Conservation (phyloP, 2,329 filamentous ascomycete species). For the Chaetothyriales sp. region DNA sequence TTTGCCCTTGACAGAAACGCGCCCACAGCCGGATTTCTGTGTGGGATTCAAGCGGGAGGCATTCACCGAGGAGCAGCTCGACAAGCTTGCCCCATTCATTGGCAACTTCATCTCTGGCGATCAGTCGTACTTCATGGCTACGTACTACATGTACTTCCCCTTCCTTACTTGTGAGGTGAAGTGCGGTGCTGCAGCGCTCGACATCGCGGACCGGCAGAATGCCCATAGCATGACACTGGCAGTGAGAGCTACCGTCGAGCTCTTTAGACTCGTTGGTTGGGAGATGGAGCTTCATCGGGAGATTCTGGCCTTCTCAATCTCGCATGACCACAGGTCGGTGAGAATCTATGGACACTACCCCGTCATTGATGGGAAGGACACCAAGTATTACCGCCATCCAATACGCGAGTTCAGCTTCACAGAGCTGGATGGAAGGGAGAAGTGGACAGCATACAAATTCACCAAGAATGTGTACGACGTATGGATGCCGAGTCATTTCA, state of each 20-base stretch:
- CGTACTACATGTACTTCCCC: slow-evolving; percentile 35
- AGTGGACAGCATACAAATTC: slow-evolving; percentile 26
- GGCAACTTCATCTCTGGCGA: slow-evolving; percentile 24
- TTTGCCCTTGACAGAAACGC: slow-evolving; percentile 18
- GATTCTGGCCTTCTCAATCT: slow-evolving; percentile 33
- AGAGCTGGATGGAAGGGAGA: slow-evolving; percentile 21
- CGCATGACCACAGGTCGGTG: slow-evolving; percentile 22
- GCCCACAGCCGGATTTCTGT: slow-evolving; percentile 23
- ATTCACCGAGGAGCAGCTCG: slow-evolving; percentile 31
- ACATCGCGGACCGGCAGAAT: slow-evolving; percentile 20
- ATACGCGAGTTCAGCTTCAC: slow-evolving; percentile 25
- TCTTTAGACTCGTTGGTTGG: slow-evolving; percentile 19
- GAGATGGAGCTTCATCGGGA: slow-evolving; percentile 25
- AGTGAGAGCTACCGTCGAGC: slow-evolving; percentile 21
- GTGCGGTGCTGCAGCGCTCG: slow-evolving; percentile 24
- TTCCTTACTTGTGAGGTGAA: slow-evolving; percentile 38
- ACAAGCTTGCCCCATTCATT: slow-evolving; percentile 28
- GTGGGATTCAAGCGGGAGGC: slow-evolving; percentile 23
- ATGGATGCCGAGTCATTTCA: slow-evolving; percentile 25
- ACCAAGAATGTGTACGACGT: slow-evolving; percentile 24
- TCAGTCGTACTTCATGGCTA: slow-evolving; percentile 29
- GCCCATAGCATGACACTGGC: slow-evolving; percentile 21
- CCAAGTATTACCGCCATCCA: slow-evolving; percentile 26
- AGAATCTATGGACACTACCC: slow-evolving; percentile 31
- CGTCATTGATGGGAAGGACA: slow-evolving; percentile 21